Evolutionary conservation across 2,329 filamentous ascomycete genomes (phyloP).

Genomic region (Paecilomyces variotii): DNA sequence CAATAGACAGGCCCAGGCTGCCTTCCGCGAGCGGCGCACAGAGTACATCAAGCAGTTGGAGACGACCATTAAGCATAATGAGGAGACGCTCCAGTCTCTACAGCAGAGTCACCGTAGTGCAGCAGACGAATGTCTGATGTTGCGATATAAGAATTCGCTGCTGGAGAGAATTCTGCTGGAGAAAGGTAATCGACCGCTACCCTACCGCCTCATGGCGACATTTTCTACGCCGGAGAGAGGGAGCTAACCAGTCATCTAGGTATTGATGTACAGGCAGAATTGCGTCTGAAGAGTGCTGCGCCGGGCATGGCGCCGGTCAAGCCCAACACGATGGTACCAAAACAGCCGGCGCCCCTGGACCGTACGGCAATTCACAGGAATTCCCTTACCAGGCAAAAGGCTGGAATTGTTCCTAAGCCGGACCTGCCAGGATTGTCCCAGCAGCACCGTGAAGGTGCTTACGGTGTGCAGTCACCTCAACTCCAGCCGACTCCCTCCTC

Average conservation of each 20-base stretch:
- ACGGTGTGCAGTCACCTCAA: conserved; percentile 55
- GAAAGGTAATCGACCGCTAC: conserved; percentile 61
- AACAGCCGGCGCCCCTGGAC: conserved; percentile 69
- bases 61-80: conserved; percentile 93
- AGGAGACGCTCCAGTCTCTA: conserved; percentile 83
- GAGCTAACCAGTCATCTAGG: conserved; percentile 43
- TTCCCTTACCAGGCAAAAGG: conserved; percentile 60
- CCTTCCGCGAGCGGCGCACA: conserved; percentile 90
- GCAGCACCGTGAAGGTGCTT: conserved; percentile 28
- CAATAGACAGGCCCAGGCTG: conserved; percentile 93
- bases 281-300: conserved; percentile 85
- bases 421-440: conserved; percentile 42
- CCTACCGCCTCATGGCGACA: neutral
- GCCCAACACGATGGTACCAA: conserved; percentile 58
- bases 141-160: conserved; percentile 96
- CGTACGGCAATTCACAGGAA: conserved; percentile 75
- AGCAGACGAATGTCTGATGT: conserved; percentile 94
- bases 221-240: neutral
- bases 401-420: conserved; percentile 67
- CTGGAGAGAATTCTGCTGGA: conserved; percentile 92
- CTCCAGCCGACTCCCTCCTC: conserved; percentile 76
- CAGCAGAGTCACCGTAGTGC: conserved; percentile 92
- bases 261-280: conserved; percentile 94
- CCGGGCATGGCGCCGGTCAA: conserved; percentile 62
- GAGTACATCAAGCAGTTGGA: conserved; percentile 99